These are phyloP conservation scores for Xanthoparmelia taractica DNA, from an alignment of 495 filamentous ascomycete genomes.

Conservation along the genomic window DNA sequence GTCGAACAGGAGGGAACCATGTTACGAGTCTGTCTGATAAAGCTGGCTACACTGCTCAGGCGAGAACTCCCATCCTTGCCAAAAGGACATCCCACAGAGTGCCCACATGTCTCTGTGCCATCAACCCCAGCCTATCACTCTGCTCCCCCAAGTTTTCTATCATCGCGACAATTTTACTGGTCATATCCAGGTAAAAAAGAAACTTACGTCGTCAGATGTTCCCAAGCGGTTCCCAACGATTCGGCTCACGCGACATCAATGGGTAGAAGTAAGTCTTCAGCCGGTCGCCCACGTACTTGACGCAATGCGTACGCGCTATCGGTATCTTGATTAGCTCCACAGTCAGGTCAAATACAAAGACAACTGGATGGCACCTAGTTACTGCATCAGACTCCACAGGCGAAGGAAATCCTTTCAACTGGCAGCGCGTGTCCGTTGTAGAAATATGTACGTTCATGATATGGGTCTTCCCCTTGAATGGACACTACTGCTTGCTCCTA, in stretches of 20 bases:
- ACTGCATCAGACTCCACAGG: neutral
- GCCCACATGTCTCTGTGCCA: neutral
- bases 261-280: too few relatives aligned
- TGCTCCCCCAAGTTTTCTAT: neutral
- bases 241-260: neutral
- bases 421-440: neutral
- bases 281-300: neutral
- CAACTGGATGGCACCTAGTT: neutral
- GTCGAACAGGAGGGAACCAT: neutral
- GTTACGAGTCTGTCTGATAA: neutral
- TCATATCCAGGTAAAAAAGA: neutral
- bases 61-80: neutral
- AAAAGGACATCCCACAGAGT: too few relatives aligned
- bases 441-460: neutral
- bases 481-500: neutral
- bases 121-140: neutral
- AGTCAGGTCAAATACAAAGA: neutral
- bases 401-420: neutral
- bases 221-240: neutral
- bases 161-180: neutral
- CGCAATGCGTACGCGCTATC: neutral
- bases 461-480: neutral
- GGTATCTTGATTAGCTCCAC: neutral
- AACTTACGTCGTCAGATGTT: neutral
- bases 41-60: neutral